Evolutionary conservation across 1,284 basidiomycete genomes (phyloP), one percentile per base, ranked within the genome.

Genomic region (Trametes versicolor): DNA sequence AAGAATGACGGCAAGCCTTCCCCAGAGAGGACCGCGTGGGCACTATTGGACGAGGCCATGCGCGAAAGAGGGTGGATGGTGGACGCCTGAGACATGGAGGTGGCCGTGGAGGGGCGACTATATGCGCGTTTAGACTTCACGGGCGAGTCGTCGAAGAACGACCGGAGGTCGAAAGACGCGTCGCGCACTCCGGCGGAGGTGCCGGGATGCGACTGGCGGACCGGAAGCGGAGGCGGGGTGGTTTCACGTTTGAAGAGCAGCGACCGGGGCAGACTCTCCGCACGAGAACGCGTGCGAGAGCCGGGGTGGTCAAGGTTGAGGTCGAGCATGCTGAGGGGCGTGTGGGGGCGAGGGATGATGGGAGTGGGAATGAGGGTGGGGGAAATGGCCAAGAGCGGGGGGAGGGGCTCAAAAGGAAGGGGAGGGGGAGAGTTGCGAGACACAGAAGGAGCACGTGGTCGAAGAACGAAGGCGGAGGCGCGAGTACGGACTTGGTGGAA

Each of bases 391-490:
- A 32, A 71, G 66, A 71, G 59, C 66, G 66, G 32, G 68, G 67
- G 61, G 52, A 66, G 56, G 64, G 58, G 63, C 53, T 63, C 56
- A 55, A 60, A 61, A 66, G 63, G 61, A 63, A 62, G 23, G 48
- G 58, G 54, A 51, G 65, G 63, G 62, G 63, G 58, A 41, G 61
- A 48, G 58, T 48, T 52, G 8, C 48, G 59, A 43, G 66, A 66
- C 60, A 63, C 51, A 48, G 58, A 64, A 45, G 27, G 65, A n/a
- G 55, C 68, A 62, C 65, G 68, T 70, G 70, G 63, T 21, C 72
- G 63, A 45, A 75, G 66, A 51, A 72, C 71, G 64, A 74, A 69
- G 23, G 73, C 73, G 37, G 73, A 75, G 37, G 73, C 73, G 39
- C 73, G 72, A 56, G 70, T 63, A 62, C 73, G 73, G 65, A 75